A percentile compares a stretch with the other conserved stretches of the same genome.
Conservation (phyloP, 768 basidiomycete species). For the Hygrocybe punicea region DNA sequence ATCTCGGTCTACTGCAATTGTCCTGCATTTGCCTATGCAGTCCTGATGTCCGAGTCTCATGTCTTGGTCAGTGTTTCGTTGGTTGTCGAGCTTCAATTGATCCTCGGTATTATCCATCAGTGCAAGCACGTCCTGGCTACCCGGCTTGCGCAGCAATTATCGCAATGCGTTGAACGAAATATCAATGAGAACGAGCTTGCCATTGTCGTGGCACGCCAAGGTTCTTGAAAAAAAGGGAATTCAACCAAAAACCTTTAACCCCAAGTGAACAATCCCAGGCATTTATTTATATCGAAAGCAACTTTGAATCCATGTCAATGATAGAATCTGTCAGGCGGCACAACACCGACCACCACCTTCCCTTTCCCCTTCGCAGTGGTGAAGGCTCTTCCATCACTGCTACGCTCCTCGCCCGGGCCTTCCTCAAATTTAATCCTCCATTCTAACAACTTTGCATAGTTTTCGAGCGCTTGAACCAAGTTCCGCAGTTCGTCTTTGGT, state of each 20-base stretch:
- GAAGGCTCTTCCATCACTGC: constrained; percentile 40
- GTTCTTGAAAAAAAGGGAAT: constrained; percentile 9
- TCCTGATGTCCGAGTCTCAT: constrained; percentile 57
- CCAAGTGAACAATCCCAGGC: background rate
- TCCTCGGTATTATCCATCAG: constrained; percentile 34
- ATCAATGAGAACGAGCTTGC: constrained; percentile 49
- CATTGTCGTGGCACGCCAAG: constrained; percentile 38
- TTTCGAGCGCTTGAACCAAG: constrained; percentile 52
- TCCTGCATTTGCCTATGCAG: constrained; percentile 65
- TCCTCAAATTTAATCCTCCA: constrained; percentile 48
- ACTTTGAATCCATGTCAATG: no score
- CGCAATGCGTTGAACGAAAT: constrained; percentile 48
- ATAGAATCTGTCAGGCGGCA: no score
- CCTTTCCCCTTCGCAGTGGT: constrained; percentile 18
- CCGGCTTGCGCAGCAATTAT: constrained; percentile 53
- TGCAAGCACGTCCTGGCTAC: constrained; percentile 79
- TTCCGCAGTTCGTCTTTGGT: constrained; percentile 36
- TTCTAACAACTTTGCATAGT: constrained; percentile 58
- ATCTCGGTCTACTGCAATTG: constrained; percentile 67
- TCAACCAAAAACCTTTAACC: no score
- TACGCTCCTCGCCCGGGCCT: background rate
- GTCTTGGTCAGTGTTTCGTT: constrained; percentile 50
- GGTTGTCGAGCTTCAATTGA: constrained; percentile 9
- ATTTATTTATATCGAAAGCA: no score
- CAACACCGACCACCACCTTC: background rate